Base-by-base conservation (phyloP, 2,329 filamentous ascomycete species). In the Fusarium coffeatum region DNA sequence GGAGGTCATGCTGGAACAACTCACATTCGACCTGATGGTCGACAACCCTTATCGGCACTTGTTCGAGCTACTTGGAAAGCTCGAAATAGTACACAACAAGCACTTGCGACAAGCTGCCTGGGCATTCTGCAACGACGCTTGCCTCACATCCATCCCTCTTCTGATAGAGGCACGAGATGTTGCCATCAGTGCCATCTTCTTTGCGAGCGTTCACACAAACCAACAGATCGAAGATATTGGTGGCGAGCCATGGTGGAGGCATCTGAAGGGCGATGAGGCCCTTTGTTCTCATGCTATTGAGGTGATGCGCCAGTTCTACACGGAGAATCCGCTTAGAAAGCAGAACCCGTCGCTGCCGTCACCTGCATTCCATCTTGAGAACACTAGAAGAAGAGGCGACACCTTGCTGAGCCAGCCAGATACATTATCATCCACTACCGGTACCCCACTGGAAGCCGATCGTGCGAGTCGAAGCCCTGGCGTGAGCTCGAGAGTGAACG, bases 1-100 rank as follows among this genome's bases (percentile, higher is more conserved):
- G 81, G 96, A 98, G 78, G 84, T 95, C 45, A 92, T 99, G 83
- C 87, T 99, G 18, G 96, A 98, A 79, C 89, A 90, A 47, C 85
- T 99, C 20, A 98, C 94, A 64, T 99, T 99, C 79, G 96, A 99
- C 78, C 85, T 99, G 47, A 93, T 94, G 80, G 86, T 98, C 28
- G 92, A 97, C 72, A 93, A 94, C 64, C 95, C 96, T 1, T 96
- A 98, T 79, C 90, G 91, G 62, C 88, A 91, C 62, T 88, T 98
- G 28, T 96, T 93, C 80, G 89, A 95, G 59, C 90, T 94, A 76
- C 87, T 97, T 32, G 88, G 89, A 56, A 90, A 88, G 76, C 88
- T 96, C 66, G 86, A 87, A 25, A 85, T 94, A 49, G 89, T 93
- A 63, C 90, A 95, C 75, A 92, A 97, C 80, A 95, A 95, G 80